Evolutionary conservation across 179 eudicot genomes (phyloP), one percentile per base, ranked within the genome.

Genomic region (Beta lomatogona): DNA sequence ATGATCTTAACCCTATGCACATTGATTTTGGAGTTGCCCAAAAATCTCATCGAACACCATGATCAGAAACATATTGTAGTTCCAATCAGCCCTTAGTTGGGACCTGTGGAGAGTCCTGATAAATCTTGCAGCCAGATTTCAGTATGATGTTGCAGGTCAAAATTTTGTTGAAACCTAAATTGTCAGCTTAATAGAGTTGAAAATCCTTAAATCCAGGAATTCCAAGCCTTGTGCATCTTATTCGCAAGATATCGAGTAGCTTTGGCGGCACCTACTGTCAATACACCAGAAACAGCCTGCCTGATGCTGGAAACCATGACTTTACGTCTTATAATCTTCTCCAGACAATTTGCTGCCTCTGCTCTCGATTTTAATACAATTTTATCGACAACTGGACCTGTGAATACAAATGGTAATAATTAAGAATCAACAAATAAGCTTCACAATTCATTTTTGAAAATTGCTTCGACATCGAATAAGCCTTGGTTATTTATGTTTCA

Each of bases 201-300:
- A 22, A 44, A 10, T 76, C 58, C 28, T 85, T 79, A 92, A n/a
- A 68, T 53, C 88, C 93, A 79, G 59, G 99, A 96, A 77, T 86
- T 91, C 99, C 98, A 93, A 28, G 99, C 97, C 89, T 92, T 92
- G 19, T 63, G 41, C 84, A 91, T 85, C 71, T 92, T 92, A 53
- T 68, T 86, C 41, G 91, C 89, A 72, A 93, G 87, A 81, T 96
- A 96, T 78, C 87, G 72, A 46, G 89, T 79, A 68, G 96, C 98
- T 78, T 81, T 85, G 71, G 85, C 86, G 79, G 89, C 94, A 53
- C 99, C 99, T 46, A 79, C 91, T 2, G 94, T 90, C 79, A 93
- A 41, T 50, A 94, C 81, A 69, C 98, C 99, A 76, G 99, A 88
- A 75, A 90, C 89, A 41, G 98, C 98, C 84, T 96, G 99, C 85